Conservation (phyloP, 2,329 filamentous ascomycete genomes). For the Tricladium varicosporioides region DNA sequence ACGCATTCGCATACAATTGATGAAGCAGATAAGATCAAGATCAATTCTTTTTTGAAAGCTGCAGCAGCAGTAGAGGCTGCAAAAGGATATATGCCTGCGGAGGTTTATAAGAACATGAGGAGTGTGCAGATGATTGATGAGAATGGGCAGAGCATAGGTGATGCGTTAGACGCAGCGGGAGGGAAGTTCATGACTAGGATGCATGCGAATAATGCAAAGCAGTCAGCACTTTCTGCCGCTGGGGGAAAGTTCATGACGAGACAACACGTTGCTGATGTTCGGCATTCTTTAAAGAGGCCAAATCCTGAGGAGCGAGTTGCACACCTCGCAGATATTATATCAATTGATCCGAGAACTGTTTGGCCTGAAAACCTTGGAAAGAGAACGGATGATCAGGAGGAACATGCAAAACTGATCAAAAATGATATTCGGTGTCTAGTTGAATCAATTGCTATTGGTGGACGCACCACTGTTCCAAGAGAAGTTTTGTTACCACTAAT, state of each 20-base stretch:
- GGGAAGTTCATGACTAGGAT: slow-evolving; percentile 14
- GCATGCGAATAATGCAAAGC: slow-evolving; percentile 13
- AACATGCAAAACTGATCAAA: slow-evolving; percentile 11
- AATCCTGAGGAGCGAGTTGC: slow-evolving; percentile 4
- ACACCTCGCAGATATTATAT: slow-evolving; percentile 6
- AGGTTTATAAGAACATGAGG: slow-evolving; percentile 11
- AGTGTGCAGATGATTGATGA: slow-evolving; percentile 5
- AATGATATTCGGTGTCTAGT: slow-evolving; percentile 7
- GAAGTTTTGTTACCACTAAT: slow-evolving; percentile 11
- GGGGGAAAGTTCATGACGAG: neutral
- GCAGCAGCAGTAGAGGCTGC: slow-evolving; percentile 9
- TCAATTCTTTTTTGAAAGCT: slow-evolving; percentile 13
- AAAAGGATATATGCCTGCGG: slow-evolving; percentile 13
- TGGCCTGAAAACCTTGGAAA: slow-evolving; percentile 8
- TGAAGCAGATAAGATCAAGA: slow-evolving; percentile 12
- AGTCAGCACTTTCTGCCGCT: slow-evolving; percentile 1
- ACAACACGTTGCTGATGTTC: neutral
- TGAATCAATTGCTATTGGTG: slow-evolving; percentile 7
- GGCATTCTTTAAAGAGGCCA: neutral
- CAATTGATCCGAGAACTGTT: slow-evolving; percentile 4
- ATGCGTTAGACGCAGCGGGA: slow-evolving; percentile 10
- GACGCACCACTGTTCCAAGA: slow-evolving; percentile 4
- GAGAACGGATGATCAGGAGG: slow-evolving; percentile 1
- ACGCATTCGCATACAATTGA: slow-evolving; percentile 13
- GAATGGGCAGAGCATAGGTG: neutral